Evolutionary conservation across 768 basidiomycete species (phyloP).

Genomic region (Austroboletus festivus): DNA sequence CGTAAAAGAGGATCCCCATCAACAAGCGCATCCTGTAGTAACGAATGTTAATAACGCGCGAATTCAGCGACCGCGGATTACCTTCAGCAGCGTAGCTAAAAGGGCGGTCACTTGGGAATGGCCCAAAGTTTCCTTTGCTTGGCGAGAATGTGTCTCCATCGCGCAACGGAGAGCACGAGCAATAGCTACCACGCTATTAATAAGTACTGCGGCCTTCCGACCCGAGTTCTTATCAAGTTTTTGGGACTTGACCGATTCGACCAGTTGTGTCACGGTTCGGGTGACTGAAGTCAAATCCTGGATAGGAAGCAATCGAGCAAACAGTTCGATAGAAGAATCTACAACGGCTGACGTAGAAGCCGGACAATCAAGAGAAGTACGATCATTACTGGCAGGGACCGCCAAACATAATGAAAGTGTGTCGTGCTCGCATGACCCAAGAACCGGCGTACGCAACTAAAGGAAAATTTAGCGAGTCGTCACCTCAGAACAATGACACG

Average conservation of each 20-base stretch:
- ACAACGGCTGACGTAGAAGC: constrained; percentile 81
- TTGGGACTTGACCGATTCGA: constrained; percentile 65
- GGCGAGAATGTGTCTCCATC: constrained; percentile 49
- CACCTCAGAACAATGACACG: constrained; percentile 18
- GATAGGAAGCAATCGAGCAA: constrained; percentile 71
- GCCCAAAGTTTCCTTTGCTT: constrained; percentile 65
- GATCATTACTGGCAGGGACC: constrained; percentile 42
- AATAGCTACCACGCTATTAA: constrained; percentile 78
- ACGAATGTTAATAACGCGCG: constrained; percentile 9
- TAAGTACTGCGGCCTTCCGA: constrained; percentile 75
- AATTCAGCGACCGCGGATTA: constrained; percentile 29
- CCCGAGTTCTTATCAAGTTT: constrained; percentile 88
- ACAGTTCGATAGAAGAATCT: constrained; percentile 86
- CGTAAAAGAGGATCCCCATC: constrained; percentile 79
- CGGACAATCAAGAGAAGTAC: constrained; percentile 55
- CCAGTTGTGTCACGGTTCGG: constrained; percentile 53
- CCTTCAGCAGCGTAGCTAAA: constrained; percentile 76
- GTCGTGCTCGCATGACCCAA: constrained; percentile 86
- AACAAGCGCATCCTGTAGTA: constrained; percentile 65
- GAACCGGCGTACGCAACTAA: constrained; percentile 60
- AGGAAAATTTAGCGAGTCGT: not conserved
- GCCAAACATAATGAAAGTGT: constrained; percentile 65
- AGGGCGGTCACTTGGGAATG: constrained; percentile 56
- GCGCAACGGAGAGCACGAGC: constrained; percentile 64
- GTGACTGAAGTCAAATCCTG: constrained; percentile 65